Conservation (phyloP, 345 rosid species). For the Eucalyptus erythrocorys region DNA sequence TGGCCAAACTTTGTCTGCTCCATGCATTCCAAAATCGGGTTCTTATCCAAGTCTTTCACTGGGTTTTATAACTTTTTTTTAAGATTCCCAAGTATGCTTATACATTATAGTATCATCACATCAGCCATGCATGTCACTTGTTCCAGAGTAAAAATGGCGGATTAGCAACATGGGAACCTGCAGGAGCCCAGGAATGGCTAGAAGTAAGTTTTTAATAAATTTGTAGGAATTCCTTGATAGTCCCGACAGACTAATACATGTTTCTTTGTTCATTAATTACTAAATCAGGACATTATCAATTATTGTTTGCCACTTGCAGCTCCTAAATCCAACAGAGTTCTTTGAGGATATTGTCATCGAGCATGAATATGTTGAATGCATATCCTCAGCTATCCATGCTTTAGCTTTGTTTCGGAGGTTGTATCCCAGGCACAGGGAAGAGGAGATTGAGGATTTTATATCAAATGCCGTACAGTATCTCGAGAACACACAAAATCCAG, state of each 20-base stretch:
- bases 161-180: conserved; percentile 55
- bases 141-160: conserved; percentile 54
- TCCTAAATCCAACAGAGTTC: conserved; percentile 54
- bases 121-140: background rate
- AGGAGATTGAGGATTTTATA: conserved; percentile 36
- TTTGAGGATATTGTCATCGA: conserved; percentile 33
- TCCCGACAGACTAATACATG: background rate
- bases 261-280: background rate
- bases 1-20: background rate
- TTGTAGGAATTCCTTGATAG: conserved; percentile 7
- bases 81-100: background rate
- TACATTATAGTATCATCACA: background rate
- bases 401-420: conserved; percentile 21
- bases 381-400: conserved; percentile 27
- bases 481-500: conserved; percentile 20
- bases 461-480: conserved; percentile 15
- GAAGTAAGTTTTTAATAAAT: conserved; percentile 16
- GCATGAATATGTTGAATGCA: conserved; percentile 38
- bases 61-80: background rate
- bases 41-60: background rate
- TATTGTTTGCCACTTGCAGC: conserved; percentile 8
- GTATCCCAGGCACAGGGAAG: conserved; percentile 25
- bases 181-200: conserved; percentile 30
- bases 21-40: background rate
- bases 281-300: background rate